These are phyloP conservation scores for Oryza longistaminata DNA, from an alignment of 176 grass and related monocot species.

Conservation along the genomic window DNA sequence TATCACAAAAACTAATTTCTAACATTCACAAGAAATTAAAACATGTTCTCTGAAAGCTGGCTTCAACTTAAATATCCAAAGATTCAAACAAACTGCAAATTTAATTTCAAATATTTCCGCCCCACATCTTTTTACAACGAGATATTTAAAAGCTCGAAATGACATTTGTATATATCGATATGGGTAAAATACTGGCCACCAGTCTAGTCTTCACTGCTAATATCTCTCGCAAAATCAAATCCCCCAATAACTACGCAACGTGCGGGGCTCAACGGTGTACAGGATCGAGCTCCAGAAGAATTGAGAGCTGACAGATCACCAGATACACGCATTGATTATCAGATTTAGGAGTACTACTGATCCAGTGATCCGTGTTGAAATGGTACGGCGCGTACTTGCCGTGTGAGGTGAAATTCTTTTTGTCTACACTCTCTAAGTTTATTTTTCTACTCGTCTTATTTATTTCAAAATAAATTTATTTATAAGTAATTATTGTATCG, in stretches of 20 bases:
- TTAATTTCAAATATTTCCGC: no score
- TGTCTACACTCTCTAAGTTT: no score
- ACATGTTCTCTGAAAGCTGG: background rate
- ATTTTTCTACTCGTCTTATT: no score
- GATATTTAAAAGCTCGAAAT: no score
- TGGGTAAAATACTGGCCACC: background rate
- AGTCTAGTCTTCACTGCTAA: background rate
- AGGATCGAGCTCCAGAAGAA: no score
- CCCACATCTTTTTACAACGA: no score
- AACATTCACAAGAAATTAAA: background rate
- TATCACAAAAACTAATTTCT: background rate
- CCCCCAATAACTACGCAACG: background rate
- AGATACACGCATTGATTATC: background rate
- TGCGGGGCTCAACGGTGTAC: constrained; percentile 6
- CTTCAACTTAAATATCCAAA: no score
- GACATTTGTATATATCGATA: no score
- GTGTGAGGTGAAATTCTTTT: no score
- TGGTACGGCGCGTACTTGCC: background rate
- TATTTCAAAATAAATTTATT: no score
- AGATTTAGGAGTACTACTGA: background rate
- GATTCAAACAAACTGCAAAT: background rate
- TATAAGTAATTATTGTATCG: no score
- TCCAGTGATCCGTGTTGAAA: background rate
- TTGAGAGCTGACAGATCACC: background rate
- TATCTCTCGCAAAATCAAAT: background rate